A percentile compares a stretch with the other conserved stretches of the same genome.
Evolutionary conservation across 208 protist genomes (phyloP).

Genomic region (Angomonas ambiguus): DNA sequence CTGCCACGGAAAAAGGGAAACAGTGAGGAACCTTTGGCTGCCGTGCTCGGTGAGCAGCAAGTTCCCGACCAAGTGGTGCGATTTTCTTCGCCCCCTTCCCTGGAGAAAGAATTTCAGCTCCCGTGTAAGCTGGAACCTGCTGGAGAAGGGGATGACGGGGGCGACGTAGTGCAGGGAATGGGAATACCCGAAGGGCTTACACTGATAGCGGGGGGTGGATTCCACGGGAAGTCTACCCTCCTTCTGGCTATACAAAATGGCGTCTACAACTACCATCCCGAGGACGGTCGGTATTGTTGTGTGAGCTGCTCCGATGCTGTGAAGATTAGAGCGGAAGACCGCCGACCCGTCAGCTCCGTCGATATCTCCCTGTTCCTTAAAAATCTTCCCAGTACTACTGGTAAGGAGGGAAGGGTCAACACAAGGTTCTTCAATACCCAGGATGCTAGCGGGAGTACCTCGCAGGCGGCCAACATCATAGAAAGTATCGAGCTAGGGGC

Average conservation of each 20-base stretch:
- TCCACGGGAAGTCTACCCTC: constrained; percentile 95
- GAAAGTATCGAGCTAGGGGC: constrained; percentile 92
- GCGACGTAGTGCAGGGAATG: constrained; percentile 71
- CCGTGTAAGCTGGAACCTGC: constrained; percentile 33
- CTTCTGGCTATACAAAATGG: constrained; percentile 88
- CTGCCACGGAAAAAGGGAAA: constrained; percentile 87
- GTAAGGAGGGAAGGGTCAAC: background rate
- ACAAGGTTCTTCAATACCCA: constrained; percentile 62
- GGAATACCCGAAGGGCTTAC: constrained; percentile 90
- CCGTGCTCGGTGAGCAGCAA: background rate
- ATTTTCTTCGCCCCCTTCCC: constrained; percentile 66
- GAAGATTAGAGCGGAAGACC: constrained; percentile 94
- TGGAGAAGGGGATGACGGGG: constrained; percentile 1
- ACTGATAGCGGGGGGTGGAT: constrained; percentile 94
- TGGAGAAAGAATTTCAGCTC: constrained; percentile 62
- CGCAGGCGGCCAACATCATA: constrained; percentile 90
- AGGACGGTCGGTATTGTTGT: constrained; percentile 91
- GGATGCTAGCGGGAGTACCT: constrained; percentile 91
- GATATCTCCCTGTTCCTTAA: constrained; percentile 94
- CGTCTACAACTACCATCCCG: constrained; percentile 93
- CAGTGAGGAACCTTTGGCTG: constrained; percentile 69
- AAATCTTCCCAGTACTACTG: constrained; percentile 60
- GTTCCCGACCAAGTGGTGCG: constrained; percentile 34
- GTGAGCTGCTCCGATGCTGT: constrained; percentile 74
- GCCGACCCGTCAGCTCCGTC: constrained; percentile 76